Base-by-base conservation (phyloP, 768 basidiomycete genomes). In the Candolleomyces efflorescens region DNA sequence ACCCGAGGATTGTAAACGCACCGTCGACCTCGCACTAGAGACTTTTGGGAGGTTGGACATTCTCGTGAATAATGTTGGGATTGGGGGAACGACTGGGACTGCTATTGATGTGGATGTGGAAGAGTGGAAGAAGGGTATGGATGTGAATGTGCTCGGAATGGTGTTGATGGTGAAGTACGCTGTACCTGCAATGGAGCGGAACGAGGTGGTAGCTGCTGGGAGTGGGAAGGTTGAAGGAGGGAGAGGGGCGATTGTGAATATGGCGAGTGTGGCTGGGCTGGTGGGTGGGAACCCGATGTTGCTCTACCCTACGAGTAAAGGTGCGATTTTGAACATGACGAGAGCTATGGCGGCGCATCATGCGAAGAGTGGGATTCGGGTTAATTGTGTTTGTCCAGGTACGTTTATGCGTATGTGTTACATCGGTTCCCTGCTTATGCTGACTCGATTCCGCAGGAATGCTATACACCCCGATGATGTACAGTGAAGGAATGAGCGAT, bases 271-370 rank as follows among this genome's bases (percentile, higher is more conserved):
- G 15, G 68, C 73, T 10, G 73, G 75, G 2, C 58, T 76, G 60
- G 54, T 70, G 7, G 77, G 77, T 0, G 77, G 77, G 9, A 69
- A 70, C 1, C 73, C 75, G 4, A 70, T 73, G 63, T 60, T 77
- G 32, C 63, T 78, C 12, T 78, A 78, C 45, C 75, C 75, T 0
- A 75, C 74, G 22, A 75, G 73, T 55, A 78, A 77, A 62, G 76
- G 76, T 3, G 77, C 77, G 0, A 62, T 77, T 11, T 63, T 78
- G 37, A 76, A 78, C 41, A 75, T 78, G 71, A 78, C 77, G 1
- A 65, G 75, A 45, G 75, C 77, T 1, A 78, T 78, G 77, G 77
- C 75, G 0, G 70, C 68, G 1, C 76, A 78, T 54, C 77, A 77
- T 60, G 76, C 72, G 0, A 66, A 71, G 3, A 67, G 68, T 20